These are phyloP conservation scores for Cryptococcus sp. DNA, from an alignment of 1,284 basidiomycete species.

Conservation along the genomic window DNA sequence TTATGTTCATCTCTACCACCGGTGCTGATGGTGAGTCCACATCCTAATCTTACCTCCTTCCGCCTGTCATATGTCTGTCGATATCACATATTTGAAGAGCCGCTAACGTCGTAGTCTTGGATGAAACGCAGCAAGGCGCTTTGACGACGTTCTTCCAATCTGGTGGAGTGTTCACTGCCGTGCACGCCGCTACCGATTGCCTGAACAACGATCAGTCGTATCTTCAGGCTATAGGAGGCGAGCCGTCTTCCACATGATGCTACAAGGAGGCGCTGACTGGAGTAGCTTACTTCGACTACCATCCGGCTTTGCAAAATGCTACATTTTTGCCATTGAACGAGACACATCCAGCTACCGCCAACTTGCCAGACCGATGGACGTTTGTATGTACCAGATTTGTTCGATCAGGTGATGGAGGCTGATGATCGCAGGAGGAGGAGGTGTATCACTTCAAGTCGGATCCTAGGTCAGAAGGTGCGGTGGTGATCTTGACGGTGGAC, in stretches of 20 bases:
- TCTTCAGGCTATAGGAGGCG: slow-evolving; percentile 50
- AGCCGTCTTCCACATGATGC: slow-evolving; percentile 3
- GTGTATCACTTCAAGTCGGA: slow-evolving; percentile 71
- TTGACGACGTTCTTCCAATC: slow-evolving; percentile 61
- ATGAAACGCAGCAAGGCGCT: slow-evolving; percentile 56
- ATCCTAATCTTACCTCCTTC: background rate
- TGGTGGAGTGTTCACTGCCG: slow-evolving; percentile 41
- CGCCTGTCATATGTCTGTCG: background rate
- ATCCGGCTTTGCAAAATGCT: slow-evolving; percentile 57
- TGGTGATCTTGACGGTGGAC: slow-evolving; percentile 62
- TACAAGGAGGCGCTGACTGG: background rate
- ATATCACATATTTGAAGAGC: too few relatives aligned
- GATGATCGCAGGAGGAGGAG: slow-evolving; percentile 38
- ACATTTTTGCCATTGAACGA: slow-evolving; percentile 59
- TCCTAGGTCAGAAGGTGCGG: slow-evolving; percentile 60
- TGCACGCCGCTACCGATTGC: slow-evolving; percentile 60
- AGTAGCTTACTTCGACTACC: slow-evolving; percentile 65
- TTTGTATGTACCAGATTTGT: slow-evolving; percentile 34
- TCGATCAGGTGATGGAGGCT: too few relatives aligned
- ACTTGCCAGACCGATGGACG: slow-evolving; percentile 60
- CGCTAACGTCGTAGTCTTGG: slow-evolving; percentile 52
- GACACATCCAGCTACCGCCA: slow-evolving; percentile 61
- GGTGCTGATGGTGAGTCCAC: slow-evolving; percentile 54
- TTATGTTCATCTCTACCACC: slow-evolving; percentile 67
- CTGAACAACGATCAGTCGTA: slow-evolving; percentile 64